Percentiles rank a stretch among this genome's conserved stretches.
Conservation (phyloP, 2,329 filamentous ascomycete species). For the Aureobasidium zeae region DNA sequence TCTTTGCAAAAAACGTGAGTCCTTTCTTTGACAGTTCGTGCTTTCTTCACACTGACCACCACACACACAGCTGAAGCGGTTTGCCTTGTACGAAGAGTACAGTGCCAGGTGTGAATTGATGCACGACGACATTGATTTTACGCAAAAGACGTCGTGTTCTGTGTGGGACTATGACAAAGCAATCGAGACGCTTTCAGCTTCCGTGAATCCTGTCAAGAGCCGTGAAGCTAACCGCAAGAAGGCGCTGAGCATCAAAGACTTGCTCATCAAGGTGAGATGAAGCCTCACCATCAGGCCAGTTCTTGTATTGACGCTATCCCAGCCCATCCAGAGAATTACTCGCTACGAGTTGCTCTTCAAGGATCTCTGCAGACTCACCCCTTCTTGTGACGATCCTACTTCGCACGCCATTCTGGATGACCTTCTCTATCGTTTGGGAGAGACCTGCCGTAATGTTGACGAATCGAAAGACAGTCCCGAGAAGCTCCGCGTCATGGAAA, state of each 20-base stretch:
- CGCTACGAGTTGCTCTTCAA: conserved; percentile 82
- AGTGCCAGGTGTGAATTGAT: conserved; percentile 82
- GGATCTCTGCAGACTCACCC: conserved; percentile 73
- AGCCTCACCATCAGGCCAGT: background rate
- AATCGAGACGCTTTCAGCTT: conserved; percentile 70
- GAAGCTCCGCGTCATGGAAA: conserved; percentile 62
- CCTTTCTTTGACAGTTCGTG: conserved; percentile 33
- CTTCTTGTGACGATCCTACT: conserved; percentile 73
- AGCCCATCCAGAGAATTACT: conserved; percentile 89
- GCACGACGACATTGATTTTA: conserved; percentile 63
- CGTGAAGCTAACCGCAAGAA: conserved; percentile 57
- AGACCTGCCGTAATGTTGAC: conserved; percentile 73
- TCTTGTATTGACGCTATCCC: conserved; percentile 4
- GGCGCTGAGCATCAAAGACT: conserved; percentile 71
- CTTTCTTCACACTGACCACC: conserved; percentile 28
- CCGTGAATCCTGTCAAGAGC: conserved; percentile 60
- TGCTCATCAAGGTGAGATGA: conserved; percentile 71
- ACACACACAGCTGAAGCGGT: conserved; percentile 57
- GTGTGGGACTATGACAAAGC: conserved; percentile 79
- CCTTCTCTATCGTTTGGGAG: conserved; percentile 60
- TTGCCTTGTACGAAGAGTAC: conserved; percentile 87
- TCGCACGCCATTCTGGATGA: conserved; percentile 73
- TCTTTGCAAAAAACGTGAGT: conserved; percentile 45
- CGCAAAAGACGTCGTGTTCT: conserved; percentile 56
- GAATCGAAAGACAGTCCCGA: conserved; percentile 67